Evolutionary conservation across 176 grass and related monocot species (phyloP).

Genomic region (Urochloa ruziziensis): DNA sequence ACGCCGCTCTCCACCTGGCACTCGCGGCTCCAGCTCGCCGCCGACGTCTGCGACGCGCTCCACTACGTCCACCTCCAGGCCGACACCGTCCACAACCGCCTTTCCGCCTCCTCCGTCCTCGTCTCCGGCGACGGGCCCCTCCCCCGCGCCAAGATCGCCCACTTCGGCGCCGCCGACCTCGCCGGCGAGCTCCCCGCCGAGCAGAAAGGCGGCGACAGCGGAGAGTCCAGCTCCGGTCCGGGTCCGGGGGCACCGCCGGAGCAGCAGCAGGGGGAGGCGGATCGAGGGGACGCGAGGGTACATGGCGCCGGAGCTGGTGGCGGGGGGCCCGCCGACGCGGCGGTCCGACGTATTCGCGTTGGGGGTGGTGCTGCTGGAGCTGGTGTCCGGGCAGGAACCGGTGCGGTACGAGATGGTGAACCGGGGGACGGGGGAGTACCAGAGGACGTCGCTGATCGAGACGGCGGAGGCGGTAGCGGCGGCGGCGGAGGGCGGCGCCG

Average conservation of each 20-base stretch:
- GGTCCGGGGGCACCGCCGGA: neutral
- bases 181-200: constrained; percentile 54
- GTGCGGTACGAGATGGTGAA: constrained; percentile 49
- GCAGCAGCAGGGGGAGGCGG: constrained; percentile 38
- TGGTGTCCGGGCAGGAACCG: constrained; percentile 73
- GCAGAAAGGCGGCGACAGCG: neutral
- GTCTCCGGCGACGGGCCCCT: constrained; percentile 46
- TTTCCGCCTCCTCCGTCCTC: constrained; percentile 71
- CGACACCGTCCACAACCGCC: constrained; percentile 71
- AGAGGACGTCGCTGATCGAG: constrained; percentile 70
- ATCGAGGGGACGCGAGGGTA: constrained; percentile 84
- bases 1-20: constrained; percentile 69
- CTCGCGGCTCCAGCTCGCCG: constrained; percentile 65
- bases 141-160: constrained; percentile 72
- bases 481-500: constrained; percentile 12
- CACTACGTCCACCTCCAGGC: constrained; percentile 84
- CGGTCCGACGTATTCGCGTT: constrained; percentile 75
- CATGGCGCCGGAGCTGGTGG: constrained; percentile 68
- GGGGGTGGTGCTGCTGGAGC: constrained; percentile 74
- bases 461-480: constrained; percentile 40
- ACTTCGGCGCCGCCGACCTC: constrained; percentile 76
- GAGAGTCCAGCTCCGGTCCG: neutral
- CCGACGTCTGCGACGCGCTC: constrained; percentile 66
- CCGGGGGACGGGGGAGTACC: constrained; percentile 31
- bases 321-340: constrained; percentile 32